Percentiles rank a stretch among this genome's conserved stretches.
These are phyloP conservation scores for Elongisporangium senticosum DNA, from an alignment of 352 stramenopile genomes.

Conservation along the genomic window DNA sequence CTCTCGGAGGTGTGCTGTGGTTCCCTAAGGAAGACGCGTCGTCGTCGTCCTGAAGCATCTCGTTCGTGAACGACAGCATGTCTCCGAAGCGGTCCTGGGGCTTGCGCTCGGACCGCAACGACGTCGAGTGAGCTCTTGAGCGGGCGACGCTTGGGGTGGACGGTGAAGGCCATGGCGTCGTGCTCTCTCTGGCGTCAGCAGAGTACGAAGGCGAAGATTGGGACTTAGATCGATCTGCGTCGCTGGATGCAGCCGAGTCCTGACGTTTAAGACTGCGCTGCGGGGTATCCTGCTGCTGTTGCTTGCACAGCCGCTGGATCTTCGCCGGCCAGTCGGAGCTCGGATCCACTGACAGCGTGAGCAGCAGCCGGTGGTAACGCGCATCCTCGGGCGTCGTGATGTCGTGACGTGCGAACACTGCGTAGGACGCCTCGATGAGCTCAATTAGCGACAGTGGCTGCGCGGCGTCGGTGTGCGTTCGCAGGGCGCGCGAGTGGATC, in stretches of 20 bases:
- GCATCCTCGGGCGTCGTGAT: conserved; percentile 39
- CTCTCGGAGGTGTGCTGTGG: background rate
- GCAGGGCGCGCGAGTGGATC: conserved; percentile 35
- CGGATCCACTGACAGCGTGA: conserved; percentile 48
- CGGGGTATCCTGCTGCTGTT: background rate
- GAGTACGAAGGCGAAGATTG: background rate
- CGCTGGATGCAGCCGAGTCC: background rate
- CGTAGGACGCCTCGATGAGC: conserved; percentile 50
- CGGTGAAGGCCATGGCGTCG: background rate
- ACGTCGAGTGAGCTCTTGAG: background rate
- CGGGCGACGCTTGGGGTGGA: background rate
- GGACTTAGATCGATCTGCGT: background rate
- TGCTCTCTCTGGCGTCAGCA: background rate
- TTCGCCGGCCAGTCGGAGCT: conserved; percentile 56
- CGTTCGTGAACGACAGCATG: conserved; percentile 21
- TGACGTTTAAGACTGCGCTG: background rate
- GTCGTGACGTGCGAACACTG: conserved; percentile 42
- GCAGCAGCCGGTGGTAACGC: conserved; percentile 45
- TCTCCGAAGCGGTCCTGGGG: conserved; percentile 37
- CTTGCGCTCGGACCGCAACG: background rate
- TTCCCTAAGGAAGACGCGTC: background rate
- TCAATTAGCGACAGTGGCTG: conserved; percentile 47
- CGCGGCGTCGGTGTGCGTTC: conserved; percentile 3
- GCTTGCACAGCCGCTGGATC: conserved; percentile 26
- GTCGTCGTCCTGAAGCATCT: background rate